Base-by-base conservation (phyloP, 495 filamentous ascomycete genomes). In the Lentithecium fluviatile region DNA sequence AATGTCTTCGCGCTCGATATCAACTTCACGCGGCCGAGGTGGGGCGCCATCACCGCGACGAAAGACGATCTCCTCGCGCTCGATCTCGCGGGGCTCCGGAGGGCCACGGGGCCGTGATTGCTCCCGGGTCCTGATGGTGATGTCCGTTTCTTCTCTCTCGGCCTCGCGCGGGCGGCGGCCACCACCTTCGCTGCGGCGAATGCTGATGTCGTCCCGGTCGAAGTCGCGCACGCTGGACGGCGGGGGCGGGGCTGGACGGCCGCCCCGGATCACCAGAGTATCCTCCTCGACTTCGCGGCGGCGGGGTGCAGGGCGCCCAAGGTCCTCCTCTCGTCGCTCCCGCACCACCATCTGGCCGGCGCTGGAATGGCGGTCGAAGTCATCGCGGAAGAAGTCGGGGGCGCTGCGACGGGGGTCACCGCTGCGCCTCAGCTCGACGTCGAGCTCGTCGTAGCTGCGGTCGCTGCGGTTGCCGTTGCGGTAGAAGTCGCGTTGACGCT, bases 351-450 rank as follows among this genome's bases (percentile, higher is more conserved):
- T 59, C 8, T 71, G 70, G 17, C 79, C 80, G 29, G 74, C 71
- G 45, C 68, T 67, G n/a, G 67, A 67, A 56, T 69, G 53, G 32
- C 70, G 67, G 32, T 75, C 76, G 59, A 81, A 82, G 59, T 82
- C 82, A 11, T 82, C 80, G 50, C 76, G 74, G 13, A 83, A 66
- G 64, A 83, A 83, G 11, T 82, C 80, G 32, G 79, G 80, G n/a
- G 73, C 68, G 24, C 70, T 65, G 13, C 72, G 73, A 46, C 60
- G 62, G 53, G 52, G 68, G 60, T 67, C 59, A 32, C 29, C 29
- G 15, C 56, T 40, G n/a, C 49, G 60, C 17, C 36, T 40, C 38
- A 73, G 60, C 42, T 74, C 72, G 52, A 74, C 34, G 58, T 76
- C 73, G 23, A 76, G 56, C 7, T 76, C 71, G 12, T 74, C 71